phyloP scores from a whole-genome alignment of 805 yeast species.

The Cyberlindnera mississippiensis region DNA sequence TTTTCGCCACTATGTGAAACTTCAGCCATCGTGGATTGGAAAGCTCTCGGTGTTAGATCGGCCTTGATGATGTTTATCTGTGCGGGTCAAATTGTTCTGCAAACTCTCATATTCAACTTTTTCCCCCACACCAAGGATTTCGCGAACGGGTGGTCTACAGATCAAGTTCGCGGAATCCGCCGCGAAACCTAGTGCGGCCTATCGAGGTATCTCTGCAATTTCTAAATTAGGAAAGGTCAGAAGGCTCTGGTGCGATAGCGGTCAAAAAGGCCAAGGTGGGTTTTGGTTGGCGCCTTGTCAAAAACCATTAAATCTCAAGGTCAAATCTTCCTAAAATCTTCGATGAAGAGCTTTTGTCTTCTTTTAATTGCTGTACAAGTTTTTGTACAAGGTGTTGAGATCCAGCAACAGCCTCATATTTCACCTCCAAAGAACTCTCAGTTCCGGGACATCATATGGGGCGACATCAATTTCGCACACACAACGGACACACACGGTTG shows the following conservation, averaged over 20 bases:
- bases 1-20: neutral
- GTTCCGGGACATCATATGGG: conserved; percentile 57
- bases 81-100: neutral
- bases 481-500: conserved; percentile 98
- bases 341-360: neutral
- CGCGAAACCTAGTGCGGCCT: neutral
- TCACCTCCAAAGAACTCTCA: conserved; percentile 31
- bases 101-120: neutral
- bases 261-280: neutral
- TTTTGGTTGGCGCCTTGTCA: too few relatives aligned
- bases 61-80: neutral
- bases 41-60: neutral
- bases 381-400: neutral
- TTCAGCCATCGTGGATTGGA: neutral
- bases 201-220: conserved; percentile 8
- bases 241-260: neutral
- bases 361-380: neutral
- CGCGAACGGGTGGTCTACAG: neutral
- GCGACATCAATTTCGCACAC: conserved; percentile 78
- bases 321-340: too few relatives aligned
- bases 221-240: conserved; percentile 7
- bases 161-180: neutral
- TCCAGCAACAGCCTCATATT: conserved; percentile 27
- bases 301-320: too few relatives aligned
- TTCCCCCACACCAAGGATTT: neutral